Evolutionary conservation across 257 asterid genomes (phyloP), one percentile per base, ranked within the genome.

Genomic region (Penstemon davidsonii): DNA sequence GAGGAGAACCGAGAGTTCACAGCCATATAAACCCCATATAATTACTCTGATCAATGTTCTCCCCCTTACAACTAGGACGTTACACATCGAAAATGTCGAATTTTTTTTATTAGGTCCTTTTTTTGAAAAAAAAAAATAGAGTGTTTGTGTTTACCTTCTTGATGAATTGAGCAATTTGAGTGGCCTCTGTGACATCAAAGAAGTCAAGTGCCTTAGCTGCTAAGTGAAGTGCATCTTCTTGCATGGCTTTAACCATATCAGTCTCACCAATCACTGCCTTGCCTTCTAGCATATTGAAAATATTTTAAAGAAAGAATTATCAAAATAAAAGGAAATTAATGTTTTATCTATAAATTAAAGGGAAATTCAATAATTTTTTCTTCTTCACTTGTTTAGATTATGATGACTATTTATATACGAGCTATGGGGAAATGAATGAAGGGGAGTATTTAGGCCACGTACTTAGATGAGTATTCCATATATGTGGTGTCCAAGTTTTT

Each of bases 101-200:
- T 25, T 25, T 25, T 25, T 25, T 25, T 25, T 25, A 25, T 25
- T 25, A 25, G 33, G 33, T 25, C 33, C 33, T 25, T 25, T 25
- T 12, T 55, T 55, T 18, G 41, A 9, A 8, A 7, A 36, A 25
- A 13, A 36, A n/a, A 54, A 5, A 25, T 10, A 37, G 6, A 12
- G 9, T n/a, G 10, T 38, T 4, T 4, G 8, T 11, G 1, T 25
- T 25, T 75, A 83, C 96, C 96, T 89, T 80, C 66, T 89, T 89
- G 13, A 89, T 84, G 74, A 85, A 81, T 40, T 92, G 82, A 13
- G 98, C 98, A 18, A 92, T 92, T 10, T 87, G 83, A 25, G 95
- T 92, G 65, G 96, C 74, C 50, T 92, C 92, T 0, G 84, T 92
- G 80, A 89, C 92, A 72, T 92, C 96, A n/a, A 87, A 89, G 84